Percentiles rank a stretch among this genome's conserved stretches.
Evolutionary conservation across 1,284 basidiomycete species (phyloP).

Genomic region (Athelia sp.): DNA sequence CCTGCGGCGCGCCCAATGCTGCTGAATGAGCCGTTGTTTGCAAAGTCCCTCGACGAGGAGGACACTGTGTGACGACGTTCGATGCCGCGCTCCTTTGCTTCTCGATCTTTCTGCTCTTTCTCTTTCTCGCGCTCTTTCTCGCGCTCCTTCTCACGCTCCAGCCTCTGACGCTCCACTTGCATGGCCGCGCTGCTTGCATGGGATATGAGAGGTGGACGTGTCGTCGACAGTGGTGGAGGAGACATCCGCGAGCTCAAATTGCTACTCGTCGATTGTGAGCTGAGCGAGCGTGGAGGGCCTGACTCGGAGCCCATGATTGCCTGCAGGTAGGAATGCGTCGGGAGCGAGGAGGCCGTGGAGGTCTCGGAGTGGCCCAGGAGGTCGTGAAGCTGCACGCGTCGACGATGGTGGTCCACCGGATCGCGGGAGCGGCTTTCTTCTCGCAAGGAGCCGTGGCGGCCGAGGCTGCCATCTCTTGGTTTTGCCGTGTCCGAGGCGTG

Average conservation of each 20-base stretch:
- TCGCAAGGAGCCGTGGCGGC: conserved; percentile 9
- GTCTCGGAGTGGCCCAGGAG: conserved; percentile 12
- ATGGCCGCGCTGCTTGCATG: background rate
- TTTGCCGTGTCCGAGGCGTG: conserved; percentile 15
- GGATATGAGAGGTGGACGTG: background rate
- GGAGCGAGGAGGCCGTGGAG: conserved; percentile 1
- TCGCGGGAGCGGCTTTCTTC: conserved; percentile 8
- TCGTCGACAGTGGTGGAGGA: background rate
- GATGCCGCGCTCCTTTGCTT: no score
- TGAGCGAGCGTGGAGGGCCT: background rate
- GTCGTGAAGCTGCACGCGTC: conserved; percentile 15
- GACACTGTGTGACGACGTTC: no score
- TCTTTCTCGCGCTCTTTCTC: no score
- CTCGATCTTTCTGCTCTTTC: no score
- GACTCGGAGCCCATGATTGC: background rate
- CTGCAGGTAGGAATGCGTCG: background rate
- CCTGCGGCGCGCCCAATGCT: no score
- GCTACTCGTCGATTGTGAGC: background rate
- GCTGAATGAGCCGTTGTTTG: no score
- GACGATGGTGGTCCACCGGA: conserved; percentile 13
- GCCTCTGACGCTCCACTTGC: no score
- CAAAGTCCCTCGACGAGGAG: no score
- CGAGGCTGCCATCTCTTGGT: conserved; percentile 11
- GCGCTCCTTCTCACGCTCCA: background rate
- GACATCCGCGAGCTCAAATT: background rate